Base-by-base conservation (phyloP, 176 grass and related monocot genomes). In the Dendrocalamus sinicus region DNA sequence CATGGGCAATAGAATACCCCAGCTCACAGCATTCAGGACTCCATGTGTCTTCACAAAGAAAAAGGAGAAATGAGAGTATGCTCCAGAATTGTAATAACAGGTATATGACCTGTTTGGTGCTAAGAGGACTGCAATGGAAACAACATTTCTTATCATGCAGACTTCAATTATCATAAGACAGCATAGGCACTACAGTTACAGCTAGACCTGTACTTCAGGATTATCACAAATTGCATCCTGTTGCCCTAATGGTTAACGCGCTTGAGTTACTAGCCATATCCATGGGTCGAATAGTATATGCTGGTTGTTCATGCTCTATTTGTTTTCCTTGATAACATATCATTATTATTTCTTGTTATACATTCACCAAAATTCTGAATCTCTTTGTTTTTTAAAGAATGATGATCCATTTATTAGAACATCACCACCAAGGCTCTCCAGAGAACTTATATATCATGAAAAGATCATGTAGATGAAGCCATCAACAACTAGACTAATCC, bases 1-100 rank as follows among this genome's bases (percentile, higher is more conserved):
- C 41, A 97, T 84, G 43, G 94, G 94, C 37, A 97, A 67, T 2
- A 97, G 86, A 72, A 97, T 85, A 2, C 94, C 94, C 94, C 94
- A 97, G 78, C 94, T 92, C 72, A 94, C 92, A 20, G 90, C 92
- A 87, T 94, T 97, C 70, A 97, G 67, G 26, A 94, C 37, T 57
- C 94, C 94, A 89, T 97, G 94, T 9, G 91, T 90, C 94, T 97
- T n/a, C 20, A 85, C 3, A 32, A 28, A 77, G 3, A 67, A 52
- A 81, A 24, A 2, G 2, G 45, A 71, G 13, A 81, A 59, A 59
- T 80, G 61, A 86, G 51, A 37, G 22, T 26, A 43, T 48, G 53
- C 24, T 64, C 58, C 16, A 17, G 28, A 66, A 66, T 32, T 35
- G 26, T 16, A 35, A 66, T 66, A 35, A 66, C 14, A 35, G 63